Base-by-base conservation (phyloP, 2,329 filamentous ascomycete genomes). In the Aspergillus niger region DNA sequence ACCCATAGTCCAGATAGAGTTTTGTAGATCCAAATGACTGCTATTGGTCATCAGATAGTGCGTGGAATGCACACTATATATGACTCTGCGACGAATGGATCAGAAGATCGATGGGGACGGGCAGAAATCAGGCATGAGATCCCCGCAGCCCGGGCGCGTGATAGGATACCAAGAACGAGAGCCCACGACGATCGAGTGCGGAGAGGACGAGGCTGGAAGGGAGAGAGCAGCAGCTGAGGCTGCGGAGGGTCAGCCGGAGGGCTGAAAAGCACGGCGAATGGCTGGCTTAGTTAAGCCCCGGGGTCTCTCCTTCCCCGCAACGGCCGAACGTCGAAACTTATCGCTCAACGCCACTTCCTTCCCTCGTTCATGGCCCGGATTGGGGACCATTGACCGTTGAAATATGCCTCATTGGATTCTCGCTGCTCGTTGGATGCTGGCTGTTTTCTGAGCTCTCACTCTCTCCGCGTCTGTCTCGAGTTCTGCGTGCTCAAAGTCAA, bases 101-200 rank as follows among this genome's bases (percentile, higher is more conserved):
- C 53, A 55, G 26, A 30, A 17, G 53, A 36, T 55, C 28, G 26
- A 47, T 13, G 39, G 26, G 32, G 38, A 8, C 15, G 53, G 53
- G 53, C 28, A 17, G 8, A 15, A 43, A 5, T 41, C 8, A 8
- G 24, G 26, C 43, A 10, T 30, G 39, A 30, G 30, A 44, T 43
- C 15, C n/a, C 44, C 26, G 41, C 36, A 38, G 26, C 24, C 36
- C 26, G 22, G 32, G 43, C 59, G 59, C 59, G 56, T 61, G 59
- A 61, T 58, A n/a, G 32, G 3, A 53, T 51, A 44, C 51, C 17
- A 48, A 48, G 39, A 55, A 43, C n/a, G 17, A 28, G 26, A n/a
- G 5, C 20, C 20, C 4, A 32, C 41, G 41, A 44, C 20, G 47
- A 28, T 49, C 47, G 8, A 15, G 10, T 7, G 22, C 26, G 7